These are phyloP conservation scores for Aquilaria agallochum DNA, from an alignment of 441 rosid genomes.

Conservation along the genomic window DNA sequence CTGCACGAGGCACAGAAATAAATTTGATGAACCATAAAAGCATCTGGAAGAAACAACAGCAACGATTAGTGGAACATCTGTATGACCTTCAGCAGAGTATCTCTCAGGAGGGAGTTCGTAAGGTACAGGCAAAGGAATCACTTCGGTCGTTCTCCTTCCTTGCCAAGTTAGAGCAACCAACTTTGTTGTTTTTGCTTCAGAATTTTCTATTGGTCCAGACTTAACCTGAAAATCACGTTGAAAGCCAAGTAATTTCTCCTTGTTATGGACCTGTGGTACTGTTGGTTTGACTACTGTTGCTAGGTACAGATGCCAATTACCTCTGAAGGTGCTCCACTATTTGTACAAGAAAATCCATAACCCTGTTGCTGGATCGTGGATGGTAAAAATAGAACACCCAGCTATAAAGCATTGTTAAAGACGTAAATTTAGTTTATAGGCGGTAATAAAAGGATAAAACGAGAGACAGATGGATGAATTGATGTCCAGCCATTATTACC, in stretches of 20 bases:
- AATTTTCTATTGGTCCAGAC: slow-evolving; percentile 9
- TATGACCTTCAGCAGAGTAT: slow-evolving; percentile 65
- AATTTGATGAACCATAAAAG: slow-evolving; percentile 10
- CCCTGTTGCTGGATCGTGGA: slow-evolving; percentile 23
- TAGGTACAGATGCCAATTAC: slow-evolving; percentile 16
- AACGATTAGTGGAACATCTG: neutral
- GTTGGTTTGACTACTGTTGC: neutral
- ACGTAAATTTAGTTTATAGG: too few relatives aligned
- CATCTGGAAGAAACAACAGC: neutral
- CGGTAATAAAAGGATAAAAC: neutral
- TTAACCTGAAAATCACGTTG: slow-evolving; percentile 23
- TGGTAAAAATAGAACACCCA: slow-evolving; percentile 86
- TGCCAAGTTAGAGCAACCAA: slow-evolving; percentile 70
- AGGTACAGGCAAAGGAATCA: slow-evolving; percentile 66
- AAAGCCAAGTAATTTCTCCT: neutral
- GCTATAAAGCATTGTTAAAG: slow-evolving; percentile 25
- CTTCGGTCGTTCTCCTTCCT: slow-evolving; percentile 42
- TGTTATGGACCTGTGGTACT: neutral
- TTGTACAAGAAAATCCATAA: slow-evolving; percentile 56
- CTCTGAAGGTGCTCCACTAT: slow-evolving; percentile 24
- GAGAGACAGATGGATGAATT: slow-evolving; percentile 1
- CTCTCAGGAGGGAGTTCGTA: slow-evolving; percentile 80
- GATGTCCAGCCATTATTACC: neutral
- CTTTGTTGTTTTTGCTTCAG: slow-evolving; percentile 27
- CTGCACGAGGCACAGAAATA: slow-evolving; percentile 30